Evolutionary conservation across 176 grass and related monocot genomes (phyloP).

Genomic region (Pontederia crassipes): DNA sequence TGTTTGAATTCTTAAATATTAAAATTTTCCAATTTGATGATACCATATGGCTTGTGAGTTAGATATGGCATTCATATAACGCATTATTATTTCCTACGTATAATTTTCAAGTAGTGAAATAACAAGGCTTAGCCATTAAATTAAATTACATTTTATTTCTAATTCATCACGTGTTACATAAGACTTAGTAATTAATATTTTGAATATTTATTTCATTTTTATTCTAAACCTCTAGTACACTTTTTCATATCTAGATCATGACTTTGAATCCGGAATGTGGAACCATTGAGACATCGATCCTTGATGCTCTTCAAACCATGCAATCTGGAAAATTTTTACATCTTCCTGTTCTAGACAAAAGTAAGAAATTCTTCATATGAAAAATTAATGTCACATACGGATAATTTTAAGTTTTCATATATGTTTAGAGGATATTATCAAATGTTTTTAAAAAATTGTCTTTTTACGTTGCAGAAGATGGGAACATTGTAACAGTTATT

Average conservation of each 20-base stretch:
- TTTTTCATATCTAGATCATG: constrained; percentile 42
- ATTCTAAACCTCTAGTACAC: background rate
- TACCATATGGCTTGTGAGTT: too few species aligned
- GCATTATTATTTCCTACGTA: too few species aligned
- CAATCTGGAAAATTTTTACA: constrained; percentile 76
- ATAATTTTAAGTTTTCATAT: too few species aligned
- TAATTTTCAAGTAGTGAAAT: too few species aligned
- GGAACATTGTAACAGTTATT: constrained; percentile 48
- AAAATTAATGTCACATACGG: too few species aligned
- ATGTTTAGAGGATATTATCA: background rate
- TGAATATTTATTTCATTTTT: background rate
- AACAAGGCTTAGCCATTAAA: too few species aligned
- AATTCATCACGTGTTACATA: too few species aligned
- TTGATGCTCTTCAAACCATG: constrained; percentile 70
- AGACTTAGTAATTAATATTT: too few species aligned
- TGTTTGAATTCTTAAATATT: too few species aligned
- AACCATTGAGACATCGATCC: constrained; percentile 50
- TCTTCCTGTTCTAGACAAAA: constrained; percentile 52
- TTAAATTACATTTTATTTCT: too few species aligned
- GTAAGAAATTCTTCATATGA: constrained; percentile 3
- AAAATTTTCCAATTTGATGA: too few species aligned
- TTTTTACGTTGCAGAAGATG: constrained; percentile 23
- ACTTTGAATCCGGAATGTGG: constrained; percentile 65
- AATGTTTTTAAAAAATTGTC: background rate
- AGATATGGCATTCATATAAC: too few species aligned